A percentile compares a stretch with the other conserved stretches of the same genome.
phyloP scores from a whole-genome alignment of 495 filamentous ascomycete species.

The Penicillium maclennaniae region DNA sequence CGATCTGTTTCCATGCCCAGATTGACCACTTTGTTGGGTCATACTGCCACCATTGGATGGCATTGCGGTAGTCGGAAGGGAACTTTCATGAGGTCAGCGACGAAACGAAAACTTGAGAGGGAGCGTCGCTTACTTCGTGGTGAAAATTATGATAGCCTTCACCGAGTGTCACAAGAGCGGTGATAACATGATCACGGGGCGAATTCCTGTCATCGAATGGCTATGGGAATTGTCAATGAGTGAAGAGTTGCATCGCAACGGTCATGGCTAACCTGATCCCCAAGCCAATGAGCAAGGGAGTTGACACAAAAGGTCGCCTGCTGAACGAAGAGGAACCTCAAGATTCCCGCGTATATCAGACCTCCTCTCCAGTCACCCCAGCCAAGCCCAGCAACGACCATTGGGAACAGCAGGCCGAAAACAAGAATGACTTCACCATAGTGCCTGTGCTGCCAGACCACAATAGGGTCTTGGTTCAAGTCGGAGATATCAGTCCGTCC shows the following conservation, averaged over 20 bases:
- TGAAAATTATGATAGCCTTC: constrained; percentile 98
- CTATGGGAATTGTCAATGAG: constrained; percentile 28
- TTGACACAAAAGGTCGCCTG: constrained; percentile 97
- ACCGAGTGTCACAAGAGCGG: constrained; percentile 83
- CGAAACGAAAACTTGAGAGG: neutral
- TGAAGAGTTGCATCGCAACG: neutral
- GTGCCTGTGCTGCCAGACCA: constrained; percentile 83
- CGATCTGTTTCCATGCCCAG: constrained; percentile 82
- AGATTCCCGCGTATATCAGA: constrained; percentile 82
- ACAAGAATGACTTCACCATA: constrained; percentile 73
- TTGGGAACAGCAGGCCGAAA: constrained; percentile 80
- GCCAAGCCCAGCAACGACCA: constrained; percentile 67
- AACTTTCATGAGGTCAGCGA: constrained; percentile 49
- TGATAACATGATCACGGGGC: constrained; percentile 86
- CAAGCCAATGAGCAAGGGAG: constrained; percentile 90
- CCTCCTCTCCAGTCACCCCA: constrained; percentile 85
- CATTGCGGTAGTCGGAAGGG: constrained; percentile 92
- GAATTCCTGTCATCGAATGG: constrained; percentile 94
- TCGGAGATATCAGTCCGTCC: constrained; percentile 91
- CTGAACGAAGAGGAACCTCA: constrained; percentile 88
- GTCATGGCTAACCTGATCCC: constrained; percentile 52
- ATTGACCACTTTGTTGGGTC: constrained; percentile 95
- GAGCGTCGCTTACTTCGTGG: constrained; percentile 49
- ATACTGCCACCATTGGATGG: constrained; percentile 90
- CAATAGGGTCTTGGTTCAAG: constrained; percentile 81